Evolutionary conservation across 2,329 filamentous ascomycete species (phyloP).

Genomic region (Boeremia lycopersici): DNA sequence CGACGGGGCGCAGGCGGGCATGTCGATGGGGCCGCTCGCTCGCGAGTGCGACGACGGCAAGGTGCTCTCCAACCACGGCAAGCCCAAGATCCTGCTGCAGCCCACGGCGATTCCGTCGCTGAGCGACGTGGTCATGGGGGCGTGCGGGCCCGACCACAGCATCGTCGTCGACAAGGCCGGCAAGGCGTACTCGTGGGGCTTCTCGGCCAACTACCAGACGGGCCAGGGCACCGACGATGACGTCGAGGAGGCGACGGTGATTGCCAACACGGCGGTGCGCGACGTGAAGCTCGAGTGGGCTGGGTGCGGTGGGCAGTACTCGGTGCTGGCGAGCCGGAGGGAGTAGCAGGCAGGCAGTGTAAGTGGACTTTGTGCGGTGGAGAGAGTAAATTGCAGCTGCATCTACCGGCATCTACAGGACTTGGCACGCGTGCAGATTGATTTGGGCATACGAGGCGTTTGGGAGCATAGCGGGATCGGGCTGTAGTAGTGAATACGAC

Average conservation of each 20-base stretch:
- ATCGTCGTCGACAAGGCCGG: constrained; percentile 73
- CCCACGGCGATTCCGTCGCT: constrained; percentile 68
- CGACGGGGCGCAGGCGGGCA: constrained; percentile 62
- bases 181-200: constrained; percentile 79
- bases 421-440: no score
- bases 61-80: constrained; percentile 61
- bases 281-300: constrained; percentile 76
- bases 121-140: constrained; percentile 60
- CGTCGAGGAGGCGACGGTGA: constrained; percentile 74
- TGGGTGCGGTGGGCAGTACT: constrained; percentile 89
- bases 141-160: constrained; percentile 73
- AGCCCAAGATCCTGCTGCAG: constrained; percentile 72
- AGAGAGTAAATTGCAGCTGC: constrained; percentile 20
- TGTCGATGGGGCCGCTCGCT: constrained; percentile 40
- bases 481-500: constrained; percentile 13
- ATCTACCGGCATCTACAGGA: neutral
- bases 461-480: constrained; percentile 17
- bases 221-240: constrained; percentile 81
- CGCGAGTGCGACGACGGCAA: constrained; percentile 47
- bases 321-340: constrained; percentile 59
- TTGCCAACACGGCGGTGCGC: constrained; percentile 83
- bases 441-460: constrained; percentile 31
- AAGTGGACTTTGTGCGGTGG: no score
- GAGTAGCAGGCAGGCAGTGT: no score
- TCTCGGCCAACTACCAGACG: constrained; percentile 80